A percentile compares a stretch with the other conserved stretches of the same genome.
These are phyloP conservation scores for Cyclotella baltica DNA, from an alignment of 108 stramenopile species.

Conservation along the genomic window DNA sequence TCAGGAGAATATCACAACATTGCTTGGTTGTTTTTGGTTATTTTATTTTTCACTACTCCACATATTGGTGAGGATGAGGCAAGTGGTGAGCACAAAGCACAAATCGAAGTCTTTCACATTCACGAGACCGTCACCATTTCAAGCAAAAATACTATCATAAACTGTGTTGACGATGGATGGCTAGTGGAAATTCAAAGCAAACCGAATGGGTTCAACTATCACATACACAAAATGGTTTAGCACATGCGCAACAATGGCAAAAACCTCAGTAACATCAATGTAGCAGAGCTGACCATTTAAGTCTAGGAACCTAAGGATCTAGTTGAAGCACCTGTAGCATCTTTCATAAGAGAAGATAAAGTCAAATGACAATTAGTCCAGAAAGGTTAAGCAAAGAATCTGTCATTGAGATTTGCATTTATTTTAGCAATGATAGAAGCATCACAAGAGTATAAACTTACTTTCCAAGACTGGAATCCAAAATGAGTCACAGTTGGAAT, in stretches of 20 bases:
- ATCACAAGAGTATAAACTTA: slow-evolving; percentile 10
- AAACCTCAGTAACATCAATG: slow-evolving; percentile 8
- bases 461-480: slow-evolving; percentile 20
- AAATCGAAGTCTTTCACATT: too few species aligned
- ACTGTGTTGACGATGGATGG: slow-evolving; percentile 2
- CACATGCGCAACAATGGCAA: background rate
- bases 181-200: background rate
- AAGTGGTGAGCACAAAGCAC: too few species aligned
- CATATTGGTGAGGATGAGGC: too few species aligned
- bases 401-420: slow-evolving; percentile 11
- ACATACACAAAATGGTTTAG: background rate
- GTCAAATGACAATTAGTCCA: slow-evolving; percentile 9
- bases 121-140: too few species aligned
- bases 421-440: slow-evolving; percentile 5
- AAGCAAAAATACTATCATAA: too few species aligned
- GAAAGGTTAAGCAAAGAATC: slow-evolving; percentile 1
- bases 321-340: slow-evolving; percentile 3
- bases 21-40: too few species aligned
- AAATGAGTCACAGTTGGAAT: background rate
- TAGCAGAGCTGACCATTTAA: background rate
- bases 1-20: too few species aligned
- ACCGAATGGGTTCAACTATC: background rate
- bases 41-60: too few species aligned
- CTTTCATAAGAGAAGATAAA: slow-evolving; percentile 17
- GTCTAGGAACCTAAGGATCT: slow-evolving; percentile 1